Evolutionary conservation across 2,329 filamentous ascomycete species (phyloP).

Genomic region (Fusarium proliferatum): DNA sequence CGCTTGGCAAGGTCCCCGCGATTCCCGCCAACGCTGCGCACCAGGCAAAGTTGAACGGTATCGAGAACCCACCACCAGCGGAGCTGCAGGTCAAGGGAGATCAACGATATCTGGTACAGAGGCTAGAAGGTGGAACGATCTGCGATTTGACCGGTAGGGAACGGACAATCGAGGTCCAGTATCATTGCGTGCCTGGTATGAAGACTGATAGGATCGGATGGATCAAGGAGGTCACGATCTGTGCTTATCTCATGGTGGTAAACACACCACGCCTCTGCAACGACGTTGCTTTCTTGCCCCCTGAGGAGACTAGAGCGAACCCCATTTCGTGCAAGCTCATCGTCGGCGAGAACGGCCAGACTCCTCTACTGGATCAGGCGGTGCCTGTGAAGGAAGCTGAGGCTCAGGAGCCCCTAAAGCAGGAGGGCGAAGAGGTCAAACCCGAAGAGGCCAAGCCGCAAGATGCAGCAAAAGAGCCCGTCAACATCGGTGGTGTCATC

Average conservation of each 20-base stretch:
- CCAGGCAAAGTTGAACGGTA: constrained; percentile 37
- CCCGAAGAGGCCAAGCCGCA: background rate
- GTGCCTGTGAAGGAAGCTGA: constrained; percentile 47
- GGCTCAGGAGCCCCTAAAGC: constrained; percentile 19
- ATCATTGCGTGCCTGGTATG: constrained; percentile 80
- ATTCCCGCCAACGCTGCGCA: constrained; percentile 48
- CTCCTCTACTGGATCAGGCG: constrained; percentile 49
- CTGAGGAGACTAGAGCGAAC: constrained; percentile 80
- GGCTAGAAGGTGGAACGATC: constrained; percentile 79
- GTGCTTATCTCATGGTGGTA: constrained; percentile 92
- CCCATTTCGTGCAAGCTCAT: constrained; percentile 81
- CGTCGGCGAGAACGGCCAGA: constrained; percentile 60
- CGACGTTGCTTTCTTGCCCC: constrained; percentile 87
- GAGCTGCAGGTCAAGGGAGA: constrained; percentile 85
- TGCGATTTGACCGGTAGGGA: constrained; percentile 88
- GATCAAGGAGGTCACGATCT: constrained; percentile 94
- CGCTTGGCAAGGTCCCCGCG: constrained; percentile 70
- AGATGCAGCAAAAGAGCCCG: constrained; percentile 51
- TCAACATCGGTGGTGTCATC: constrained; percentile 64
- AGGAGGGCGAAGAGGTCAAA: constrained; percentile 13
- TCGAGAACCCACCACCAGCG: constrained; percentile 57
- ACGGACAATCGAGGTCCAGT: constrained; percentile 85
- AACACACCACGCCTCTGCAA: constrained; percentile 89
- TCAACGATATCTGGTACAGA: constrained; percentile 87
- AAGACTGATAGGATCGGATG: constrained; percentile 82